These are phyloP conservation scores for Metroxylon sagu DNA, from an alignment of 176 grass and related monocot genomes.

Conservation along the genomic window DNA sequence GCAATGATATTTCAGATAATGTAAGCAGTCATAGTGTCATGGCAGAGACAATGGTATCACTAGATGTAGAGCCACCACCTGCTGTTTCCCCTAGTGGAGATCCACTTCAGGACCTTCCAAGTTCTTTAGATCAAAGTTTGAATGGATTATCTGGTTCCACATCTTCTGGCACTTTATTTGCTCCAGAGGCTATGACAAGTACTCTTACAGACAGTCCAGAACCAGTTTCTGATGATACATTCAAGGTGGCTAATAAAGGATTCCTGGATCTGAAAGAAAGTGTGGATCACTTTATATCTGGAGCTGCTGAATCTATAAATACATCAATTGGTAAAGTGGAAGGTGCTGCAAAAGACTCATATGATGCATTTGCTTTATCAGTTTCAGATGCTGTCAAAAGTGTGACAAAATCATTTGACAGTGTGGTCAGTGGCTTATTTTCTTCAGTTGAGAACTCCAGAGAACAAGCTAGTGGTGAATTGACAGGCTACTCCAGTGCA, in stretches of 20 bases:
- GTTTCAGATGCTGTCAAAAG: conserved; percentile 46
- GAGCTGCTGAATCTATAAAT: conserved; percentile 46
- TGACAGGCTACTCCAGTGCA: conserved; percentile 26
- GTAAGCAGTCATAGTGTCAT: not conserved
- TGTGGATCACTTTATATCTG: conserved; percentile 23
- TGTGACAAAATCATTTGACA: conserved; percentile 49
- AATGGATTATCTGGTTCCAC: not conserved
- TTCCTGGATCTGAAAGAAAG: conserved; percentile 12
- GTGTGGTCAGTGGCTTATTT: conserved; percentile 30
- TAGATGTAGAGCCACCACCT: not conserved
- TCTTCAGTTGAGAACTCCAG: conserved; percentile 49
- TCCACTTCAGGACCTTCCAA: not conserved
- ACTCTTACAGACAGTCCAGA: not conserved
- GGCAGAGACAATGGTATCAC: not conserved
- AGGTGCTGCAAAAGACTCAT: conserved; percentile 57
- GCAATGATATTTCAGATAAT: not conserved
- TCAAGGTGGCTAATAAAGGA: conserved; percentile 2
- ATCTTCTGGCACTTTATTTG: not conserved
- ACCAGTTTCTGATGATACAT: conserved; percentile 9
- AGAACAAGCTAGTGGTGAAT: conserved; percentile 37
- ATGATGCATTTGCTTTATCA: conserved; percentile 52
- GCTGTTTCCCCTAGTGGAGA: not conserved
- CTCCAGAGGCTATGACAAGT: not conserved
- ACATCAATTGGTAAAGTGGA: conserved; percentile 60
- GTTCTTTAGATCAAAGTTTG: conserved; percentile 8